phyloP scores from a whole-genome alignment of 2,329 filamentous ascomycete genomes.

The Talaromyces islandicus region DNA sequence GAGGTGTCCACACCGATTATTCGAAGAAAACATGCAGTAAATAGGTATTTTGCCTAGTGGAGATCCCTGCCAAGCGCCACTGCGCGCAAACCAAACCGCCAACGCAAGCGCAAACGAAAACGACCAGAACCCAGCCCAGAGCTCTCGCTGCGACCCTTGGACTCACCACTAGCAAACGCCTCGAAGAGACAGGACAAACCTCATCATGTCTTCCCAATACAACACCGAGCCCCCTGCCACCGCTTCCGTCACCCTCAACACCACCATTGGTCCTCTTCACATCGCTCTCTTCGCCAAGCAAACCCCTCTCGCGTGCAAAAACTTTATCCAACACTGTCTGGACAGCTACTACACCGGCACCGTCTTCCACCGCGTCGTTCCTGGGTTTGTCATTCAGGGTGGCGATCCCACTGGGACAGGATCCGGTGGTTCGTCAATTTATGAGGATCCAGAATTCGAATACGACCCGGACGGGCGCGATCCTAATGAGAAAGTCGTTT shows the following conservation, averaged over 20 bases:
- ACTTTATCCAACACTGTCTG: slow-evolving; percentile 90
- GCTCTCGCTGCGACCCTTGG: not conserved
- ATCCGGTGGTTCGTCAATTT: slow-evolving; percentile 85
- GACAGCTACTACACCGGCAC: slow-evolving; percentile 95
- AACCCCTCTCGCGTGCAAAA: slow-evolving; percentile 81
- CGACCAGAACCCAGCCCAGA: not conserved
- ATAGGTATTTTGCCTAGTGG: not conserved
- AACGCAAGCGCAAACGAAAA: not conserved
- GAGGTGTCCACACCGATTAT: not conserved
- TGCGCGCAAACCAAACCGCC: not conserved
- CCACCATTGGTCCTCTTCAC: slow-evolving; percentile 79
- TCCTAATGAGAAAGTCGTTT: slow-evolving; percentile 52
- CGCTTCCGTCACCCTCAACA: slow-evolving; percentile 84
- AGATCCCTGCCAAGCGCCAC: not conserved
- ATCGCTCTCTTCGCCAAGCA: slow-evolving; percentile 95
- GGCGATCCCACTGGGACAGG: slow-evolving; percentile 92
- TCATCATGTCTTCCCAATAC: slow-evolving; percentile 71
- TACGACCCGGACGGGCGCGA: slow-evolving; percentile 50
- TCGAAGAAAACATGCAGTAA: not conserved
- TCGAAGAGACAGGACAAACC: not conserved
- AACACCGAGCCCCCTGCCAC: slow-evolving; percentile 93
- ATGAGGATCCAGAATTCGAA: slow-evolving; percentile 59
- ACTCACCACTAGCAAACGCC: not conserved
- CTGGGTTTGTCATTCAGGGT: slow-evolving; percentile 88
- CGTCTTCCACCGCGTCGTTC: slow-evolving; percentile 87